Base-by-base conservation (phyloP, 148 eudicot species). In the Oxyria digyna region DNA sequence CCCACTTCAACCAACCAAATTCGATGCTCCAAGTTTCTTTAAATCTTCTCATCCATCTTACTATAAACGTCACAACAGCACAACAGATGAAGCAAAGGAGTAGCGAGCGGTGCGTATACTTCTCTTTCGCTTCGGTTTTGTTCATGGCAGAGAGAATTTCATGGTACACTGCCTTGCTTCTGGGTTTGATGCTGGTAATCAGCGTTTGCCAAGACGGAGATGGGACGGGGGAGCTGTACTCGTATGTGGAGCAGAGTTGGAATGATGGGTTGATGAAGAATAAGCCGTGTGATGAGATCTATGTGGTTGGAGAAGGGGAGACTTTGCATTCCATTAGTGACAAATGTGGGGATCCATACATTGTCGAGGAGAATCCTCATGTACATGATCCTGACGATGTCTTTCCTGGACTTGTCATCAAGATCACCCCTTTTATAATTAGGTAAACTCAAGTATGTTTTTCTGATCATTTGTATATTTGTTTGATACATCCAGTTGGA, bases 371-470 rank as follows among this genome's bases (percentile, higher is more conserved):
- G 62, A 82, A 79, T 38, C 85, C 85, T 1, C 85, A 81, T 76
- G 79, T 81, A 32, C 85, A 81, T 57, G 85, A 81, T 35, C 85
- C 81, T n/a, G 85, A 81, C 67, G 85, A 81, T 71, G 82, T 81
- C 29, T 78, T 78, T 17, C 85, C 85, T 37, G 85, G 85, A 0
- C 80, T 81, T 54, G 77, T 81, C 42, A 78, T 81, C 12, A 73
- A 71, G 70, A 78, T 81, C 49, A 49, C 69, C 27, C 81, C 84
- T 67, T 46, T 46, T 23, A 46, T 6, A 2, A 3, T 46, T 46
- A 46, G 52, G 23, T 46, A 14, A 18, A 18, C 1, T 0, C 3
- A 3, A 13, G 6, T 14, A 1, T 7, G 4, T 38, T 38, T 38
- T 38, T 10, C 6, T 4, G 9, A 38, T 4, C 7, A 38, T 38